Conservation (phyloP, 2,329 filamentous ascomycete genomes). For the Calonectria hongkongensis region DNA sequence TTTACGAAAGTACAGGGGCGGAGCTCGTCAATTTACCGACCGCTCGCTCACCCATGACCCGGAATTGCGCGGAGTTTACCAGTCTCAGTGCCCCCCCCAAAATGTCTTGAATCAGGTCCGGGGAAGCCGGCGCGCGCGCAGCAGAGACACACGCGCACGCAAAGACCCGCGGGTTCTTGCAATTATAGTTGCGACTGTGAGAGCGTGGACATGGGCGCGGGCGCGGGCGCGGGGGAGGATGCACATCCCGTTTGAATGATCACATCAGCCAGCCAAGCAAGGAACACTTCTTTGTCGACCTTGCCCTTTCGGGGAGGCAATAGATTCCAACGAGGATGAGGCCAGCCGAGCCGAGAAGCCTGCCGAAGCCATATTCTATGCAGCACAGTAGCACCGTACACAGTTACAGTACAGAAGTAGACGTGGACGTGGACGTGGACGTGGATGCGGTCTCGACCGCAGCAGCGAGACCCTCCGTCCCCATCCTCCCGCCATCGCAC, state of each 20-base stretch:
- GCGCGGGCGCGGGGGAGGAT: background rate
- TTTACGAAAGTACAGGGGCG: slow-evolving; percentile 20
- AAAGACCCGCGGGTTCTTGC: slow-evolving; percentile 8
- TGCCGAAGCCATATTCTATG: slow-evolving; percentile 39
- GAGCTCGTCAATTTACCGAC: slow-evolving; percentile 17
- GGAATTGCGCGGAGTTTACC: slow-evolving; percentile 33
- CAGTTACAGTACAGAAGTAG: slow-evolving; percentile 10
- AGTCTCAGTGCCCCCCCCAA: background rate
- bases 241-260: slow-evolving; percentile 35
- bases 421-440: slow-evolving; percentile 5
- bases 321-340: slow-evolving; percentile 31
- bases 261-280: slow-evolving; percentile 51
- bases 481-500: slow-evolving; percentile 18
- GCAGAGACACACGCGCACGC: slow-evolving; percentile 10
- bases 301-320: slow-evolving; percentile 12
- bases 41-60: slow-evolving; percentile 15
- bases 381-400: slow-evolving; percentile 6
- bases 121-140: slow-evolving; percentile 36
- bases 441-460: background rate
- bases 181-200: slow-evolving; percentile 23
- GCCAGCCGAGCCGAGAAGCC: slow-evolving; percentile 42
- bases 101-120: slow-evolving; percentile 30
- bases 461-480: slow-evolving; percentile 10
- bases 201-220: slow-evolving; percentile 5
- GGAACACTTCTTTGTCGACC: slow-evolving; percentile 8